These are phyloP conservation scores for Exsudoporus frostii DNA, from an alignment of 768 basidiomycete species.

Conservation along the genomic window DNA sequence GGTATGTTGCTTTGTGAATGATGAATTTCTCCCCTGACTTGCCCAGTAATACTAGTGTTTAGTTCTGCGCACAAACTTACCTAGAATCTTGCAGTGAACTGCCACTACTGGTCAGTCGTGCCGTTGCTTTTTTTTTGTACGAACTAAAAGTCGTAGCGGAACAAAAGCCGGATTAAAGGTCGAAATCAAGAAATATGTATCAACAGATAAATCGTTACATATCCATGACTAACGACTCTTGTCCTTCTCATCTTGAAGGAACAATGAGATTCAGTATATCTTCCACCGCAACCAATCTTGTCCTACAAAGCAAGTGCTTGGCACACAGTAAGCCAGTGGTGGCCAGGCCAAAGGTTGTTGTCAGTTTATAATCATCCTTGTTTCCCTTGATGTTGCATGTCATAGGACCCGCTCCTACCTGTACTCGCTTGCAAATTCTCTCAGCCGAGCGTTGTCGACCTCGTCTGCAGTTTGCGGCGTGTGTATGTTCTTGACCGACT, in stretches of 20 bases:
- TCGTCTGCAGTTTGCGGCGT: constrained; percentile 4
- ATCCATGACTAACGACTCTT: neutral
- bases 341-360: constrained; percentile 24
- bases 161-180: neutral
- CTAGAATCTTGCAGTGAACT: neutral
- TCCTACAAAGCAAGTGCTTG: constrained; percentile 17
- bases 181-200: neutral
- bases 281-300: neutral
- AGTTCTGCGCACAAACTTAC: neutral
- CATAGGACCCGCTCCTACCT: constrained; percentile 5
- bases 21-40: neutral
- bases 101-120: neutral
- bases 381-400: constrained; percentile 7
- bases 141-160: neutral
- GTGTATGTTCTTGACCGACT: constrained; percentile 2
- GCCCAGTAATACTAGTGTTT: neutral
- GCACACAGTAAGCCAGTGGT: constrained; percentile 25
- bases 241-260: neutral
- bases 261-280: neutral
- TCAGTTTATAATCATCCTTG: constrained; percentile 21
- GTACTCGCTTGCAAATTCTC: constrained; percentile 12
- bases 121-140: neutral
- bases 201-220: neutral
- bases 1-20: neutral
- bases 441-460: constrained; percentile 6